phyloP scores from a whole-genome alignment of 1,284 basidiomycete genomes.

The Ganoderma boninense region DNA sequence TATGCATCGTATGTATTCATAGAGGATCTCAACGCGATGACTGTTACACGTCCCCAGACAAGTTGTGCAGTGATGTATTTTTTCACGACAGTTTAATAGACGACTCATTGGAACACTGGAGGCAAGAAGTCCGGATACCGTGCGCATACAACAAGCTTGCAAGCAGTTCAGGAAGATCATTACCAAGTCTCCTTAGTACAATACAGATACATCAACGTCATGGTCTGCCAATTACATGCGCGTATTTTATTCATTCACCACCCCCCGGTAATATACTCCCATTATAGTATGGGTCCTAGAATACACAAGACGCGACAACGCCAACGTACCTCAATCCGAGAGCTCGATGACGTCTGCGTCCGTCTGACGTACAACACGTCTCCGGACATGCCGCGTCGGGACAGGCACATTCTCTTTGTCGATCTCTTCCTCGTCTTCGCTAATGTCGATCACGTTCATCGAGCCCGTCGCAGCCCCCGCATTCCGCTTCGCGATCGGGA shows the following conservation, averaged over 20 bases:
- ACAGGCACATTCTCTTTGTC: constrained; percentile 71
- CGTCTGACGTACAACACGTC: constrained; percentile 40
- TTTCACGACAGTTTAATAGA: background rate
- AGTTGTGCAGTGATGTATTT: background rate
- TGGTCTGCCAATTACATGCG: constrained; percentile 15
- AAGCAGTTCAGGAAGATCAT: background rate
- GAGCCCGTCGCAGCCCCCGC: background rate
- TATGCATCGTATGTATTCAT: constrained; percentile 20
- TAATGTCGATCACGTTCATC: constrained; percentile 44
- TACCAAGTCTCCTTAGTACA: background rate
- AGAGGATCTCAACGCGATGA: constrained; percentile 6
- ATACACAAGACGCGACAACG: background rate
- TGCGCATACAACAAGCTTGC: background rate
- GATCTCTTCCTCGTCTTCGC: constrained; percentile 56
- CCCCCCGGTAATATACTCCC: background rate
- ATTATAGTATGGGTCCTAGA: background rate
- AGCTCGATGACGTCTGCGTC: constrained; percentile 36
- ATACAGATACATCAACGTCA: constrained; percentile 15
- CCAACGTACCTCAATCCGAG: constrained; percentile 28
- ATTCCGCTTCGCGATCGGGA: constrained; percentile 5
- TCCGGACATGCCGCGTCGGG: constrained; percentile 60
- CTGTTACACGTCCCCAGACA: background rate
- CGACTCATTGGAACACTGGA: background rate
- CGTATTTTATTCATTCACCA: constrained; percentile 7
- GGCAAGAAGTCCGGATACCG: no score